These are phyloP conservation scores for Backusella tarrabulga DNA, from an alignment of 192 early-diverging fungal species.

Conservation along the genomic window DNA sequence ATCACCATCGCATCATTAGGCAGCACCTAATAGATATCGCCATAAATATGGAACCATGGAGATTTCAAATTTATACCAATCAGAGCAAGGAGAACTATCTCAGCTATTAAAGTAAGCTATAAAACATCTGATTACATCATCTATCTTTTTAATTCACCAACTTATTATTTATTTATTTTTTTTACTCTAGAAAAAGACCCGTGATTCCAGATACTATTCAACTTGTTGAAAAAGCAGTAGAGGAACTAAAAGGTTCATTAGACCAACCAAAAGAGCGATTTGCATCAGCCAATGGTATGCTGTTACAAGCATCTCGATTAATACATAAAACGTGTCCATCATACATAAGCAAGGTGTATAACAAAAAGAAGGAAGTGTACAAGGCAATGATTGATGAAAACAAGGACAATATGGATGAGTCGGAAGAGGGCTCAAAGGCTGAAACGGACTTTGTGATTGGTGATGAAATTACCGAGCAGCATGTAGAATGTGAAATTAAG, in stretches of 20 bases:
- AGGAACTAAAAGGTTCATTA: slow-evolving; percentile 10
- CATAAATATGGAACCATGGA: slow-evolving; percentile 26
- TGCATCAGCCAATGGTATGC: slow-evolving; percentile 25
- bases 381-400: not conserved
- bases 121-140: not conserved
- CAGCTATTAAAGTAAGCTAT: slow-evolving; percentile 20
- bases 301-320: slow-evolving; percentile 29
- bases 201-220: slow-evolving; percentile 12
- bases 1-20: not conserved
- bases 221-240: slow-evolving; percentile 10
- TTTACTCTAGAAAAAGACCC: slow-evolving; percentile 10
- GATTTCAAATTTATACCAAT: slow-evolving; percentile 22
- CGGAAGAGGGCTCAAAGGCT: not conserved
- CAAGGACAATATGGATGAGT: slow-evolving; percentile 16
- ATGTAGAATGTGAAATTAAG: slow-evolving; percentile 25
- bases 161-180: not conserved
- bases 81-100: not conserved
- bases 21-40: slow-evolving; percentile 15
- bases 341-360: slow-evolving; percentile 25
- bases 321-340: slow-evolving; percentile 11
- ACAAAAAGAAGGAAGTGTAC: slow-evolving; percentile 23
- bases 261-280: slow-evolving; percentile 10
- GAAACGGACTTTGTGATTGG: slow-evolving; percentile 13
- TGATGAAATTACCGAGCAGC: slow-evolving; percentile 13
- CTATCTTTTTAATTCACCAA: not conserved